Percentiles rank a stretch among this genome's conserved stretches.
Evolutionary conservation across 805 yeast genomes (phyloP).

Genomic region (Candida sphagnicola): DNA sequence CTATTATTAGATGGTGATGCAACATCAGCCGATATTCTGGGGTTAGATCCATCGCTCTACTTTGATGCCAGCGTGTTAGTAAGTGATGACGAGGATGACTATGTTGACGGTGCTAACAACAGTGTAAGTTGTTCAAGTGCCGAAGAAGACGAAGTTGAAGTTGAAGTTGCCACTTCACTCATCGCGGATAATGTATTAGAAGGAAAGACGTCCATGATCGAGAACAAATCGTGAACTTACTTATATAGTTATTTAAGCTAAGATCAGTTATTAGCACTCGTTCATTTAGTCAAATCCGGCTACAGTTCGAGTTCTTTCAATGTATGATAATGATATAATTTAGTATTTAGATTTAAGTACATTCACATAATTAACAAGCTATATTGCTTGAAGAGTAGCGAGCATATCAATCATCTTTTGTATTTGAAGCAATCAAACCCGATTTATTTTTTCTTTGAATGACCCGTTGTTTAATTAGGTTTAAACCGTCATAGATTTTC

Average conservation of each 20-base stretch:
- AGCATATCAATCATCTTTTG: background rate
- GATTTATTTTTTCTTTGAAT: conserved; percentile 2
- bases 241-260: too few relatives aligned
- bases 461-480: conserved; percentile 3
- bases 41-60: conserved; percentile 80
- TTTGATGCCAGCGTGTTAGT: conserved; percentile 66
- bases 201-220: too few relatives aligned
- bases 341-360: background rate
- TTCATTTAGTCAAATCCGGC: too few relatives aligned
- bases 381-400: background rate
- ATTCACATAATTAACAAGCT: background rate
- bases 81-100: conserved; percentile 12
- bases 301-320: background rate
- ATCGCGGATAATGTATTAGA: background rate
- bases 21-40: conserved; percentile 69
- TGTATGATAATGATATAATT: background rate
- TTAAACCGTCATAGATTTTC: conserved; percentile 6
- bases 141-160: background rate
- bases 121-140: too few relatives aligned
- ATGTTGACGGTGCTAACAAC: too few relatives aligned
- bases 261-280: too few relatives aligned
- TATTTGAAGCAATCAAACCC: conserved; percentile 1
- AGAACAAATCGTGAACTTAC: too few relatives aligned
- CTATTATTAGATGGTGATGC: conserved; percentile 79
- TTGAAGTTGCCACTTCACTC: background rate